Percentiles rank a stretch among this genome's conserved stretches.
These are phyloP conservation scores for Trichoderma guizhouense DNA, from an alignment of 2,329 filamentous ascomycete species.

Conservation along the genomic window DNA sequence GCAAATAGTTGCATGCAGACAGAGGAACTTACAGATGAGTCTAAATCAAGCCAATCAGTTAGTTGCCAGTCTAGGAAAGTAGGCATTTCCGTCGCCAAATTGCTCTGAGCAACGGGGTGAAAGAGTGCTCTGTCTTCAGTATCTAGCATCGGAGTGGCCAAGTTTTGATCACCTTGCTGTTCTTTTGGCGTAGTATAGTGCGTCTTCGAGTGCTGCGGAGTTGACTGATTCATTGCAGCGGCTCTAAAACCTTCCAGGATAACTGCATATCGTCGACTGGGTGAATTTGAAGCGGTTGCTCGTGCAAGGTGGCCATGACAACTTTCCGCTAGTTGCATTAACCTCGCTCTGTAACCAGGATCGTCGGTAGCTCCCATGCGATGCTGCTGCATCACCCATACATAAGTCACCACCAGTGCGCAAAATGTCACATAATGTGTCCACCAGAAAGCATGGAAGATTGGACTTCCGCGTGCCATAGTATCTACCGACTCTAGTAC, in stretches of 20 bases:
- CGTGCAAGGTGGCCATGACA: slow-evolving; percentile 45
- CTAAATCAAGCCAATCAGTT: slow-evolving; percentile 31
- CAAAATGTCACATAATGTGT: slow-evolving; percentile 53
- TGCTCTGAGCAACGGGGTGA: background rate
- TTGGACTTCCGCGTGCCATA: slow-evolving; percentile 36
- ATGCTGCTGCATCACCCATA: slow-evolving; percentile 49
- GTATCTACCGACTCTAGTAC: slow-evolving; percentile 44
- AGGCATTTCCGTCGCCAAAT: background rate
- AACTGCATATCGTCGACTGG: slow-evolving; percentile 47
- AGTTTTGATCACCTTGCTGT: background rate
- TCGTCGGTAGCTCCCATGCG: slow-evolving; percentile 15
- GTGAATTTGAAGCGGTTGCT: slow-evolving; percentile 39
- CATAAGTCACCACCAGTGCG: slow-evolving; percentile 50
- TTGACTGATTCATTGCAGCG: slow-evolving; percentile 8
- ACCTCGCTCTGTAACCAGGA: slow-evolving; percentile 14
- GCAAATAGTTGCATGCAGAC: background rate
- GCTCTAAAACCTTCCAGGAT: slow-evolving; percentile 49
- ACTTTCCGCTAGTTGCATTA: slow-evolving; percentile 42
- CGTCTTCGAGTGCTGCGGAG: background rate
- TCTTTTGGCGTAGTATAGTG: background rate
- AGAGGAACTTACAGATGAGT: slow-evolving; percentile 24
- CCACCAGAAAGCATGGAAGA: slow-evolving; percentile 52
- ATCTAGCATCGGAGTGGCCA: background rate
- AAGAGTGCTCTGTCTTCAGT: background rate
- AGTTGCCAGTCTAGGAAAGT: slow-evolving; percentile 26